phyloP scores from a whole-genome alignment of 345 rosid genomes.

The Gynandropsis gynandra region DNA sequence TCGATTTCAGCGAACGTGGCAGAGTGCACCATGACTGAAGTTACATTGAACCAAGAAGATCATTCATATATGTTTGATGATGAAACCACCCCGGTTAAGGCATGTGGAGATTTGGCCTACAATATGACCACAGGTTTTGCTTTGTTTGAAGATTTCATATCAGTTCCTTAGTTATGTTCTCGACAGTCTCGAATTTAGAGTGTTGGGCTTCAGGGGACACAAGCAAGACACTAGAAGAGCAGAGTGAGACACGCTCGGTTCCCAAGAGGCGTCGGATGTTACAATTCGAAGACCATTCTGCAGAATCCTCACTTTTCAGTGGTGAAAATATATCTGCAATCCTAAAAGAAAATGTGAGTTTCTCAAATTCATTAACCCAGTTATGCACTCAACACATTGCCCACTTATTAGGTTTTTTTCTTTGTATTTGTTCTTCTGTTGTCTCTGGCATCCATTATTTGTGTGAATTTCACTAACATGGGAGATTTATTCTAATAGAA shows the following conservation, averaged over 20 bases:
- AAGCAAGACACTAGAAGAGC: slow-evolving; percentile 44
- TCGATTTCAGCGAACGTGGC: slow-evolving; percentile 19
- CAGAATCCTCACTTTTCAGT: slow-evolving; percentile 44
- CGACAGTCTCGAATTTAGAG: slow-evolving; percentile 17
- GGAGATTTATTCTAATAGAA: background rate
- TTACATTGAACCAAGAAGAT: slow-evolving; percentile 64
- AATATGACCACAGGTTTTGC: slow-evolving; percentile 41
- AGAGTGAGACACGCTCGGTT: slow-evolving; percentile 44
- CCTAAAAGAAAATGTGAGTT: slow-evolving; percentile 61
- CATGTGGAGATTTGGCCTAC: slow-evolving; percentile 65
- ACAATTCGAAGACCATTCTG: slow-evolving; percentile 54
- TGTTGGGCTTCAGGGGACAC: slow-evolving; percentile 35
- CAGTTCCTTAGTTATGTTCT: background rate
- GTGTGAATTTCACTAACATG: background rate
- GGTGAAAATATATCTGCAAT: slow-evolving; percentile 59
- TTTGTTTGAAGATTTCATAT: background rate
- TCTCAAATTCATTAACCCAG: slow-evolving; percentile 4
- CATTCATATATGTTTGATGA: slow-evolving; percentile 77
- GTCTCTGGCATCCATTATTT: background rate
- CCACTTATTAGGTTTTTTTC: slow-evolving; percentile 2
- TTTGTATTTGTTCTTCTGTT: background rate
- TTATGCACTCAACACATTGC: background rate
- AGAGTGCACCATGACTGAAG: slow-evolving; percentile 39
- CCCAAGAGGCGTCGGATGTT: slow-evolving; percentile 87
- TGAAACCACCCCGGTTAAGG: slow-evolving; percentile 78